A percentile compares a stretch with the other conserved stretches of the same genome.
These are phyloP conservation scores for Alternaria arbusti DNA, from an alignment of 2,329 filamentous ascomycete genomes.

Conservation along the genomic window DNA sequence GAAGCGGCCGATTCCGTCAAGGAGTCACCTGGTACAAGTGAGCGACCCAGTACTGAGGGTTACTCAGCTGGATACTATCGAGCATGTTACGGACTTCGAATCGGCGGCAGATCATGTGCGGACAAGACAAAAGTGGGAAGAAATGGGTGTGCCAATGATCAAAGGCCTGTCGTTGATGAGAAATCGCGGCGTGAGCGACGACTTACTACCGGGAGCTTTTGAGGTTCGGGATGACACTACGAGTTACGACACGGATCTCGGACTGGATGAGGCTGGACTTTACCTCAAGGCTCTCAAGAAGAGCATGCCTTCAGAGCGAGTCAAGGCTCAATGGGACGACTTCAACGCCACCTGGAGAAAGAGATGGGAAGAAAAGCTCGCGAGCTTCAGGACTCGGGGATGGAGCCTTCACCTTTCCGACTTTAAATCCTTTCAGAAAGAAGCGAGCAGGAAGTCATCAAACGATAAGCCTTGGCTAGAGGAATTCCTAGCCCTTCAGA, in stretches of 20 bases:
- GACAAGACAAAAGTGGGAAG: slow-evolving; percentile 84
- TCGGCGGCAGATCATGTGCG: slow-evolving; percentile 82
- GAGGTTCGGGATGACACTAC: slow-evolving; percentile 43
- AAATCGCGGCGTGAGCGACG: slow-evolving; percentile 18
- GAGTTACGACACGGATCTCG: slow-evolving; percentile 32
- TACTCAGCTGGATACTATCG: slow-evolving; percentile 79
- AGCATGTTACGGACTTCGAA: slow-evolving; percentile 88
- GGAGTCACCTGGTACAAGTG: slow-evolving; percentile 70
- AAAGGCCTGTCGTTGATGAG: slow-evolving; percentile 32
- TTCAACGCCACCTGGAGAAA: slow-evolving; percentile 10
- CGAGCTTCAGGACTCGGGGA: slow-evolving; percentile 1
- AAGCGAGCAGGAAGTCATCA: background rate
- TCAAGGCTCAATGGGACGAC: background rate
- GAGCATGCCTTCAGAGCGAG: slow-evolving; percentile 17
- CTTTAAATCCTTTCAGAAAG: background rate
- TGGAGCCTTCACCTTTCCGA: slow-evolving; percentile 1
- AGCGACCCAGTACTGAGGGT: slow-evolving; percentile 77
- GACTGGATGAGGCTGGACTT: slow-evolving; percentile 35
- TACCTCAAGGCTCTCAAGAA: slow-evolving; percentile 34
- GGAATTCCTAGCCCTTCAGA: slow-evolving; percentile 3
- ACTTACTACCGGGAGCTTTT: slow-evolving; percentile 34
- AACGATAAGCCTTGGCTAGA: slow-evolving; percentile 2
- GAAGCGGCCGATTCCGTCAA: slow-evolving; percentile 81
- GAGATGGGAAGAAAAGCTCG: slow-evolving; percentile 12
- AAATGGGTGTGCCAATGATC: slow-evolving; percentile 76